Percentiles rank a stretch among this genome's conserved stretches.
Conservation (phyloP, 805 yeast genomes). For the Monosporozyma aquatica region DNA sequence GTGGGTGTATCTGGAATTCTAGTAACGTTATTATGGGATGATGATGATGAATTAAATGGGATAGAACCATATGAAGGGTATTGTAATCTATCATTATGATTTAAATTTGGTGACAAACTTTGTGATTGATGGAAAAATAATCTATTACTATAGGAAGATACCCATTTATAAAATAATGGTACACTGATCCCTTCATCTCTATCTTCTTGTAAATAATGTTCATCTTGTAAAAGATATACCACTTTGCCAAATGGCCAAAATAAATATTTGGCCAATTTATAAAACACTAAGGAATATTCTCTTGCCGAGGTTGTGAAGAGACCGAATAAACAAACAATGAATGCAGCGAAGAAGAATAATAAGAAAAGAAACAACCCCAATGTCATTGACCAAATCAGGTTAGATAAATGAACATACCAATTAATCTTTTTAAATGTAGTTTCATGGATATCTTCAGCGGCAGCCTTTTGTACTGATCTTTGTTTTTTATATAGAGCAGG, state of each 20-base stretch:
- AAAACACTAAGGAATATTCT: conserved; percentile 53
- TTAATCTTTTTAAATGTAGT: conserved; percentile 46
- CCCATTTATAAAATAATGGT: conserved; percentile 83
- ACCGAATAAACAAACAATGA: conserved; percentile 35
- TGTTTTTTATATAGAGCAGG: conserved; percentile 91
- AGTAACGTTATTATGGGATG: background rate
- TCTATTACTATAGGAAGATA: conserved; percentile 63
- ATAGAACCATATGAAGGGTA: conserved; percentile 23
- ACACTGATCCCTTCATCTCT: conserved; percentile 79
- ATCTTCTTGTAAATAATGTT: conserved; percentile 77
- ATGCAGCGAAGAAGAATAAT: conserved; percentile 36
- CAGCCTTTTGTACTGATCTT: conserved; percentile 83
- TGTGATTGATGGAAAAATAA: conserved; percentile 51
- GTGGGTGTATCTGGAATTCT: background rate
- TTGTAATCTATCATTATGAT: conserved; percentile 10
- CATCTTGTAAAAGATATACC: conserved; percentile 68
- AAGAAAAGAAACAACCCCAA: conserved; percentile 57
- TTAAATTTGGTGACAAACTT: conserved; percentile 4
- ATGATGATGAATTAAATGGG: background rate
- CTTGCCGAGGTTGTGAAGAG: conserved; percentile 40
- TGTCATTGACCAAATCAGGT: conserved; percentile 62
- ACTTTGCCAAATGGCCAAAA: conserved; percentile 85
- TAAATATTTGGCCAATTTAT: conserved; percentile 60
- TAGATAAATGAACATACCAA: conserved; percentile 57
- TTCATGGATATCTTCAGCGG: conserved; percentile 90